Base-by-base conservation (phyloP, 441 rosid genomes). In the Syzygium malaccense region DNA sequence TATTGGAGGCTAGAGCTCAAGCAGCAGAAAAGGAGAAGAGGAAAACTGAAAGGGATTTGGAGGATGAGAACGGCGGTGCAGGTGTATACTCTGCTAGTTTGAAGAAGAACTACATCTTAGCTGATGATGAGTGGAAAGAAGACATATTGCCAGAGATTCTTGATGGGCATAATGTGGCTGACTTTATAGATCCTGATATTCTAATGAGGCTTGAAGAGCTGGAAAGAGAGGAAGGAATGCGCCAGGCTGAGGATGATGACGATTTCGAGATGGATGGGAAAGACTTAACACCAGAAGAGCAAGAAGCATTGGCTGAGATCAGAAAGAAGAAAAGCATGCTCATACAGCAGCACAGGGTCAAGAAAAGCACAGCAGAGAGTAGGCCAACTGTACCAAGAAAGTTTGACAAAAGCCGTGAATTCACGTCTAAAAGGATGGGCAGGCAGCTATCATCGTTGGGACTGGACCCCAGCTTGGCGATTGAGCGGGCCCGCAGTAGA, bases 1-100 rank as follows among this genome's bases (percentile, higher is more conserved):
- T 95, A 89, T 89, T 95, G 88, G 97, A 94, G 55, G 97, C 98
- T 89, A 93, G 64, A 89, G 96, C 95, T n/a, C 92, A 94, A 91
- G 95, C 95, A 66, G 95, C 92, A 75, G 94, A 91, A 68, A 91
- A 87, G 89, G 98, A 92, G 91, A 95, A 93, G 91, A 92, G 95
- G 75, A 97, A 96, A 88, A 95, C 96, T 5, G 98, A 97, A 89
- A 96, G 93, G 93, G 97, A 97, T 85, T 92, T 97, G 94, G 99
- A 97, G 91, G 90, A 96, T 68, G 98, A 97, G 88, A 96, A 96
- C 71, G 99, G 98, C 71, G 98, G 99, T 85, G 98, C 97, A 64
- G 97, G 98, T 87, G 98, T 97, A 75, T 75, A 75, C 83, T 75
- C 99, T 88, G 96, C 97, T 88, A 95, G 92, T 90, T 92, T 96